Conservation (phyloP, 2,329 filamentous ascomycete genomes). For the Talaromyces sp. region DNA sequence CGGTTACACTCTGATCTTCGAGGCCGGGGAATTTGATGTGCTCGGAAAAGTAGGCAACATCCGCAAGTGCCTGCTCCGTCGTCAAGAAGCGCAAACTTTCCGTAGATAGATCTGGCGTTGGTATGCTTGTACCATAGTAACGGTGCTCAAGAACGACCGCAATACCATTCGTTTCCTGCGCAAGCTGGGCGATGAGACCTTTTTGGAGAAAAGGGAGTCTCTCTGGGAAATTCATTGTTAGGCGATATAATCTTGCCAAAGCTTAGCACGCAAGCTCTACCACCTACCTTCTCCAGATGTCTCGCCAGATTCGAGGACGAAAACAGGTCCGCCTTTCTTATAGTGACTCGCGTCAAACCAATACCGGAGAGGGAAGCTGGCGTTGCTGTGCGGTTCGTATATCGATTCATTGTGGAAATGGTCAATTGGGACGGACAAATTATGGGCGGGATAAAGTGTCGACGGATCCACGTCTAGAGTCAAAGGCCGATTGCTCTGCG, state of each 20-base stretch:
- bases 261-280: slow-evolving; percentile 2
- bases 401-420: slow-evolving; percentile 75
- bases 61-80: slow-evolving; percentile 76
- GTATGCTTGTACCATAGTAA: slow-evolving; percentile 76
- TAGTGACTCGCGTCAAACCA: slow-evolving; percentile 79
- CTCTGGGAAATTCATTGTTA: slow-evolving; percentile 26
- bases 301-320: slow-evolving; percentile 71
- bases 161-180: slow-evolving; percentile 65
- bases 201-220: slow-evolving; percentile 69
- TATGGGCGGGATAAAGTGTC: slow-evolving; percentile 42
- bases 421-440: slow-evolving; percentile 60
- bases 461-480: slow-evolving; percentile 2
- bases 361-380: slow-evolving; percentile 66
- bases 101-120: slow-evolving; percentile 59
- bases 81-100: slow-evolving; percentile 74
- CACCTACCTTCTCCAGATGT: slow-evolving; percentile 42
- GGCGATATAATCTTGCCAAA: neutral
- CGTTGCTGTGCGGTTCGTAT: slow-evolving; percentile 71
- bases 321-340: slow-evolving; percentile 70
- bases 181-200: slow-evolving; percentile 67
- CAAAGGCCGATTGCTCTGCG: neutral
- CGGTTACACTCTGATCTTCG: slow-evolving; percentile 61
- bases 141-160: slow-evolving; percentile 80
- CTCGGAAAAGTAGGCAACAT: slow-evolving; percentile 73
- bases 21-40: slow-evolving; percentile 67